phyloP scores from a whole-genome alignment of 2,329 filamentous ascomycete genomes.

The Scolecobasidium constrictum region DNA sequence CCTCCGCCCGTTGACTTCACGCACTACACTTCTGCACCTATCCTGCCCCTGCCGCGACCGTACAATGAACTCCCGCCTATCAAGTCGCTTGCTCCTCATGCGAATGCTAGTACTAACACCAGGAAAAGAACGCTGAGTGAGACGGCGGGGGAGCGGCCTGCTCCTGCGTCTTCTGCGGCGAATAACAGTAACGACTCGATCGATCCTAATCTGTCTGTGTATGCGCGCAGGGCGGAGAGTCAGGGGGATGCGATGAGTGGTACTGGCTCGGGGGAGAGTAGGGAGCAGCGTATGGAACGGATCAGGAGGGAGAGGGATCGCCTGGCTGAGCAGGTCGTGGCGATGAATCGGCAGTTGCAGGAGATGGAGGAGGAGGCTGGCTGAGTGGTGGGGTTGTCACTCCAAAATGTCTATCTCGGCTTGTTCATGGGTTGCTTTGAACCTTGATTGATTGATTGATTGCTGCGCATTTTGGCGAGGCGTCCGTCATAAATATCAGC shows the following conservation, averaged over 20 bases:
- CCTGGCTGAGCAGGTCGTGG: conserved; percentile 22
- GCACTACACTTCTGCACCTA: conserved; percentile 17
- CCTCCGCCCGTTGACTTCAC: conserved; percentile 27
- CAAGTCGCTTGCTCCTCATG: conserved; percentile 14
- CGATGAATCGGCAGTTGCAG: conserved; percentile 15
- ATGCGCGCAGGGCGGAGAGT: background rate
- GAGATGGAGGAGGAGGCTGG: conserved; percentile 4
- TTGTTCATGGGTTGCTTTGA: no score
- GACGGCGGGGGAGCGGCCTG: conserved; percentile 11
- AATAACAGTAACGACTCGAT: conserved; percentile 14
- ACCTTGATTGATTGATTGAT: no score
- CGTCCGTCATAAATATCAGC: no score
- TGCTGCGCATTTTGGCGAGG: no score
- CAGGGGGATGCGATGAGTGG: background rate
- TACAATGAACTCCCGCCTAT: conserved; percentile 9
- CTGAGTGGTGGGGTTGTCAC: background rate
- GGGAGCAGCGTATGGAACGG: conserved; percentile 20
- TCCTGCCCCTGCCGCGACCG: background rate
- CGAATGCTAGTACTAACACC: conserved; percentile 15
- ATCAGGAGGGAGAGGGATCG: conserved; percentile 20
- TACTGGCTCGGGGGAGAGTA: conserved; percentile 1
- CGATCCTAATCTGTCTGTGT: conserved; percentile 9
- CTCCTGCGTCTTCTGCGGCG: no score
- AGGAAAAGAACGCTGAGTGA: conserved; percentile 26
- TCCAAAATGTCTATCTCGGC: no score